Evolutionary conservation across 1,139 yeast species (phyloP).

Genomic region (Kurtzmaniella quercitrusa): DNA sequence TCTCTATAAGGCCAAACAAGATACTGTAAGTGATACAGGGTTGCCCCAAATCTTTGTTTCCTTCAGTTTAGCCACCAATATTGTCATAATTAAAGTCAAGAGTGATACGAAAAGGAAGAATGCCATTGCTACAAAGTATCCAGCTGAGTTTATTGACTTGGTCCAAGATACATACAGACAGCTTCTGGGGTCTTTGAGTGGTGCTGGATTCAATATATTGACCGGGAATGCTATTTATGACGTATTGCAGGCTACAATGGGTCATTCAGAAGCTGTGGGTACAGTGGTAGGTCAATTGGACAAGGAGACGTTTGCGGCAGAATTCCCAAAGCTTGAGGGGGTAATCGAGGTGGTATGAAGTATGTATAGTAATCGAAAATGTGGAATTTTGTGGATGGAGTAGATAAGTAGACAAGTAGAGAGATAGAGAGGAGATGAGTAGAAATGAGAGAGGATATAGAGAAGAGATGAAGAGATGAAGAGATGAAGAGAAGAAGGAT

Average conservation of each 20-base stretch:
- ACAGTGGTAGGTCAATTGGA: constrained; percentile 17
- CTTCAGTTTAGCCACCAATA: constrained; percentile 6
- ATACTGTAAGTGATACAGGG: background rate
- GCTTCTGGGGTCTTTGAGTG: constrained; percentile 10
- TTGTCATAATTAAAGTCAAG: constrained; percentile 7
- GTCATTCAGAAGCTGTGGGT: constrained; percentile 18
- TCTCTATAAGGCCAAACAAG: constrained; percentile 4
- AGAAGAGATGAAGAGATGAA: too few species aligned
- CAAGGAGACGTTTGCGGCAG: constrained; percentile 28
- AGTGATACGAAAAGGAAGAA: constrained; percentile 5
- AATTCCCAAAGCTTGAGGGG: constrained; percentile 25
- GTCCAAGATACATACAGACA: constrained; percentile 13
- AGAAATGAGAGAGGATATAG: too few species aligned
- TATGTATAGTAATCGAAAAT: background rate
- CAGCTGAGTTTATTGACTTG: background rate
- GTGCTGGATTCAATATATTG: constrained; percentile 17
- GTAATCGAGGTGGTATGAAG: constrained; percentile 10
- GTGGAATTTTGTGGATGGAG: background rate
- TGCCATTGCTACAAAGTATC: background rate
- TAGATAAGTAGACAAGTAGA: too few species aligned
- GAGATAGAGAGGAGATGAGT: too few species aligned
- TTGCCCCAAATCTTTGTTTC: constrained; percentile 7
- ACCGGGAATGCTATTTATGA: constrained; percentile 28
- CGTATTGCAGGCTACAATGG: constrained; percentile 15
- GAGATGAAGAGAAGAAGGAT: too few species aligned